Percentiles rank a stretch among this genome's conserved stretches.
phyloP scores from a whole-genome alignment of 345 rosid species.

The Geranium brycei region DNA sequence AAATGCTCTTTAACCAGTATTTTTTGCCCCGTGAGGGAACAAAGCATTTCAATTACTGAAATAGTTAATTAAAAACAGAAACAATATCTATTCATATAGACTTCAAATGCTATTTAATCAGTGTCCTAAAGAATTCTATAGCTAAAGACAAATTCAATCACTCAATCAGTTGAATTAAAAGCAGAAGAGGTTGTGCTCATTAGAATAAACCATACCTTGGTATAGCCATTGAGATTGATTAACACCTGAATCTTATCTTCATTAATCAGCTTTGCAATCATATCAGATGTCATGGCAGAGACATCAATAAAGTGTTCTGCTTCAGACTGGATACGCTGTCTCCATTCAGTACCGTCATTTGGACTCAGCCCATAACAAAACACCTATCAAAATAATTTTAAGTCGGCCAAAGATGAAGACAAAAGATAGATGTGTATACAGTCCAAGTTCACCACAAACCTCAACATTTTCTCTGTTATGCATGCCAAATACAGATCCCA shows the following conservation, averaged over 20 bases:
- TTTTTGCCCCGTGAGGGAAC: too few relatives aligned
- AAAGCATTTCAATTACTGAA: too few relatives aligned
- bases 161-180: too few relatives aligned
- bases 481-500: conserved; percentile 99
- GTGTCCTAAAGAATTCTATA: too few relatives aligned
- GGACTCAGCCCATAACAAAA: conserved; percentile 94
- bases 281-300: conserved; percentile 77
- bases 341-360: conserved; percentile 95
- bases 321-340: conserved; percentile 77
- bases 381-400: conserved; percentile 27
- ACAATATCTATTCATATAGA: too few relatives aligned
- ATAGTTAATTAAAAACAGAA: too few relatives aligned
- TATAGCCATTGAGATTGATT: conserved; percentile 88
- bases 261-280: conserved; percentile 72
- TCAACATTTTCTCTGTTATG: conserved; percentile 76
- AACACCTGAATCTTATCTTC: conserved; percentile 84
- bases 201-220: conserved; percentile 43
- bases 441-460: conserved; percentile 29
- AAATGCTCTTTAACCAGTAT: too few relatives aligned
- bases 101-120: too few relatives aligned
- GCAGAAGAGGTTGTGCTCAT: too few relatives aligned
- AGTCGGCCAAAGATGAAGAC: too few relatives aligned
- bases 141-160: too few relatives aligned
- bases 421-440: too few relatives aligned
- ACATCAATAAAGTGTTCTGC: conserved; percentile 90